These are phyloP conservation scores for Colletotrichum musae DNA, from an alignment of 2,329 filamentous ascomycete genomes.

Conservation along the genomic window DNA sequence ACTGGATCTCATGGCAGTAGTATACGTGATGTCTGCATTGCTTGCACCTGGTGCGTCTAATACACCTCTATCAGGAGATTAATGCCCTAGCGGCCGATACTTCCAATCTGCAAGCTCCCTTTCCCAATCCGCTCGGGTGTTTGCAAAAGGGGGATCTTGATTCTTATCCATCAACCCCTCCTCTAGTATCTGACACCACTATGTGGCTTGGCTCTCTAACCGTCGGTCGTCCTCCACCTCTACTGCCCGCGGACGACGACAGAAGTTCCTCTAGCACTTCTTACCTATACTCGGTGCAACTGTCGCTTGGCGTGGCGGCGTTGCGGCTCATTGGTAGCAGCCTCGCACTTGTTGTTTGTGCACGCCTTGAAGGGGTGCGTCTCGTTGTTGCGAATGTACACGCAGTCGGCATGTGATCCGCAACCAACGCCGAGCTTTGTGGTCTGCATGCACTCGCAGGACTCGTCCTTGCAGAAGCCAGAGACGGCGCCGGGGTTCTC, in stretches of 20 bases:
- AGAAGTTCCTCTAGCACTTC: background rate
- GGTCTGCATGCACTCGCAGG: constrained; percentile 14
- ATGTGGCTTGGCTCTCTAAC: no score
- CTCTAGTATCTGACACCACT: no score
- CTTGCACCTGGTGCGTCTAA: background rate
- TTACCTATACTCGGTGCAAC: background rate
- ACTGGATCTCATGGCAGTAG: no score
- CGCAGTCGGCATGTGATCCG: constrained; percentile 8
- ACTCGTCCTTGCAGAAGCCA: constrained; percentile 6
- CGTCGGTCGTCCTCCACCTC: no score
- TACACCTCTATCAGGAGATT: background rate
- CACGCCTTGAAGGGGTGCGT: constrained; percentile 23
- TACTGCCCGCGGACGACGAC: background rate
- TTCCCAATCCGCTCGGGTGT: constrained; percentile 5
- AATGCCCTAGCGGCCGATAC: constrained; percentile 1
- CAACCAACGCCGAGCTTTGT: constrained; percentile 9
- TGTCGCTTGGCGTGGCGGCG: constrained; percentile 8
- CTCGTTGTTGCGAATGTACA: constrained; percentile 11
- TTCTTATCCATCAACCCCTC: no score
- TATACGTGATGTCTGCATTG: background rate
- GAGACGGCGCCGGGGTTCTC: background rate
- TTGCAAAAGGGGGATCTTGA: background rate
- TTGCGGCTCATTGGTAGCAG: background rate
- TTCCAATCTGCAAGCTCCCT: background rate
- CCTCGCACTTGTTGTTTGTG: constrained; percentile 12